Evolutionary conservation across 352 stramenopile genomes (phyloP), one percentile per base, ranked within the genome.

Genomic region (Pilasporangium apinafurcum): DNA sequence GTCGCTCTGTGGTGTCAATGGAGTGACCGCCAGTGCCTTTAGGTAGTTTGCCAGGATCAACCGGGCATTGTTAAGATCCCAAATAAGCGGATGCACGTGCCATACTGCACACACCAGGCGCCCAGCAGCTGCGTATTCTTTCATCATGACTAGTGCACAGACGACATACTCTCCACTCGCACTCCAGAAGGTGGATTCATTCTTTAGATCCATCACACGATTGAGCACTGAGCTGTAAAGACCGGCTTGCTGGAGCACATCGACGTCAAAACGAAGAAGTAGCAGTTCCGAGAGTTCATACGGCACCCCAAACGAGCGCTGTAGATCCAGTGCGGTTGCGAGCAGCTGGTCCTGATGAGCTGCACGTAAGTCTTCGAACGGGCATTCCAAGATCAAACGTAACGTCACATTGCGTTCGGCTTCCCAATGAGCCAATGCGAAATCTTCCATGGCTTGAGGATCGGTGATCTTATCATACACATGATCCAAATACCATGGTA

Each of bases 1-100:
- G 3, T 12, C 29, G 9, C 24, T n/a, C 3, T 25, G 10, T n/a
- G 28, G 13, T 29, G 18, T 17, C 6, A 32, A 24, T 38, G 21
- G 25, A 12, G 40, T 40, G 16, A 44, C 36, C 14, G 48, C 51
- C 17, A 88, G 53, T 5, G 56, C 46, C 8, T 46, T 56, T 24
- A 90, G 51, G 31, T 70, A 78, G 50, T 70, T 90, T 22, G 48
- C 56, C 8, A 90, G 55, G 50, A 78, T 32, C 10, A 87, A 54
- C 10, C 66, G 74, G 32, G 74, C 72, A 32, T 69, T 86, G 50
- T 85, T 72, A 6, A 73, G 27, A 43, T 87, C 75, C 70, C 75
- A 88, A 3, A 91, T 59, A 51, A 91, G 53, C 8, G 68, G 70
- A 29, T 86, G 71, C 6, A 68, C 56, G 28, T 68, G 63, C 47